Percentiles rank a stretch among this genome's conserved stretches.
phyloP scores from a whole-genome alignment of 2,329 filamentous ascomycete species.

The Cytospora mali region DNA sequence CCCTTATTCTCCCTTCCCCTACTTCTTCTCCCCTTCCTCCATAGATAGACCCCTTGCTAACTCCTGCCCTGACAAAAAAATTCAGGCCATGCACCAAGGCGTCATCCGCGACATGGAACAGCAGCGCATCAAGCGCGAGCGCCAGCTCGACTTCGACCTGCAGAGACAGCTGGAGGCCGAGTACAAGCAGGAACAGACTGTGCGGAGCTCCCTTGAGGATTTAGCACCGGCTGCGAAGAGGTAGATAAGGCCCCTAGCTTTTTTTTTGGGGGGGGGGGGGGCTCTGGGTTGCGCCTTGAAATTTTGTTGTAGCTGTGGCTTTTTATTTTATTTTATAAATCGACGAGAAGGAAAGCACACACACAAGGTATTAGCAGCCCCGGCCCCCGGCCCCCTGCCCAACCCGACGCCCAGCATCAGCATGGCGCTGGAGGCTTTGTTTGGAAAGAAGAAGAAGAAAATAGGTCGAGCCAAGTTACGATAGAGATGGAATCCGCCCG shows the following conservation, averaged over 20 bases:
- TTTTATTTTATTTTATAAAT: no score
- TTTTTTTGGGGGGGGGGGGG: no score
- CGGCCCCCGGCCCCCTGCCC: no score
- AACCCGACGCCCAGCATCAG: no score
- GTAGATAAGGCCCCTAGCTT: background rate
- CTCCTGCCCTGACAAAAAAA: background rate
- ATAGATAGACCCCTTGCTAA: constrained; percentile 2
- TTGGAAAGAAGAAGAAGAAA: no score
- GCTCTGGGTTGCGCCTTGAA: background rate
- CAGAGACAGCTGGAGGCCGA: constrained; percentile 83
- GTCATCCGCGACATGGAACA: constrained; percentile 95
- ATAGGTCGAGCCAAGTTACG: background rate
- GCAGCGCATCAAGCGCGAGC: constrained; percentile 85
- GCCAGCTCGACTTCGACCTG: constrained; percentile 93
- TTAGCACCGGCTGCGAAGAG: background rate
- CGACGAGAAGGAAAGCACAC: no score
- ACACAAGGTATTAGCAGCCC: no score
- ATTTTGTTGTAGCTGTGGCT: no score
- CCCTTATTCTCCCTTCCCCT: constrained; percentile 8
- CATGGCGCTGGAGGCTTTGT: no score
- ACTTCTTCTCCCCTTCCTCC: background rate
- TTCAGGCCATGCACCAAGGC: constrained; percentile 94
- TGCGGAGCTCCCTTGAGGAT: constrained; percentile 51
- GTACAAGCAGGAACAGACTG: constrained; percentile 85
- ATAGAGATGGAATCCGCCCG: background rate